These are phyloP conservation scores for Colletotrichum destructivum DNA, from an alignment of 2,329 filamentous ascomycete species.

Conservation along the genomic window DNA sequence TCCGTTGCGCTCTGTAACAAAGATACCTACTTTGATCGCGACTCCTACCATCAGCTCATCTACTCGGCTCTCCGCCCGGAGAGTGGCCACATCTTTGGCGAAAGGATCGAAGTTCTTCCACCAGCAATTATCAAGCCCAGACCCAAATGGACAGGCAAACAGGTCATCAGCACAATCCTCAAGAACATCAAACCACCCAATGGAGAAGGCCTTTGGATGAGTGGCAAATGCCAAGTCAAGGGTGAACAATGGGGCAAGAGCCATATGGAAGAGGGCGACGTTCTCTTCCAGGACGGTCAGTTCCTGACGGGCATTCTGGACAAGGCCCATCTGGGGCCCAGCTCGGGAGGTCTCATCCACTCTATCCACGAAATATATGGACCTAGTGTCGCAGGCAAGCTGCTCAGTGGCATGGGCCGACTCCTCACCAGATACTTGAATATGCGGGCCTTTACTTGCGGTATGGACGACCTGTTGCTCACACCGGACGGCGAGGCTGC, in stretches of 20 bases:
- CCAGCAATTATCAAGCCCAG: conserved; percentile 88
- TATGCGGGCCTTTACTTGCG: conserved; percentile 96
- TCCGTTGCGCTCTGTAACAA: conserved; percentile 91
- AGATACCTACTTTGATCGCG: conserved; percentile 90
- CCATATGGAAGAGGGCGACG: conserved; percentile 79
- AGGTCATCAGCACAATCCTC: conserved; percentile 91
- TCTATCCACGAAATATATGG: conserved; percentile 95
- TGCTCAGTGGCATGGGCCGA: conserved; percentile 90
- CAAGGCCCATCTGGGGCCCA: conserved; percentile 94
- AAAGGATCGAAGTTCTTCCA: conserved; percentile 84
- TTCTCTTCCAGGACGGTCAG: conserved; percentile 89
- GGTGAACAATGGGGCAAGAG: conserved; percentile 82
- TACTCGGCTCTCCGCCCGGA: conserved; percentile 93
- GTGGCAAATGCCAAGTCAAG: conserved; percentile 83
- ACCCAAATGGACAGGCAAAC: conserved; percentile 94
- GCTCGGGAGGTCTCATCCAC: conserved; percentile 89
- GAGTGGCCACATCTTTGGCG: conserved; percentile 86
- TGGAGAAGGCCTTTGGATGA: conserved; percentile 84
- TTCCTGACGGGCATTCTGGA: conserved; percentile 93
- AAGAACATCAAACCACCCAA: conserved; percentile 89
- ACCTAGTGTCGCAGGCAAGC: conserved; percentile 85
- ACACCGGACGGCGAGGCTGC: conserved; percentile 83
- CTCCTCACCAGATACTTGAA: conserved; percentile 91
- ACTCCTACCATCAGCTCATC: conserved; percentile 93
- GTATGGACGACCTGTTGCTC: conserved; percentile 94